Base-by-base conservation (phyloP, 805 yeast species). In the Pichia scutulata region DNA sequence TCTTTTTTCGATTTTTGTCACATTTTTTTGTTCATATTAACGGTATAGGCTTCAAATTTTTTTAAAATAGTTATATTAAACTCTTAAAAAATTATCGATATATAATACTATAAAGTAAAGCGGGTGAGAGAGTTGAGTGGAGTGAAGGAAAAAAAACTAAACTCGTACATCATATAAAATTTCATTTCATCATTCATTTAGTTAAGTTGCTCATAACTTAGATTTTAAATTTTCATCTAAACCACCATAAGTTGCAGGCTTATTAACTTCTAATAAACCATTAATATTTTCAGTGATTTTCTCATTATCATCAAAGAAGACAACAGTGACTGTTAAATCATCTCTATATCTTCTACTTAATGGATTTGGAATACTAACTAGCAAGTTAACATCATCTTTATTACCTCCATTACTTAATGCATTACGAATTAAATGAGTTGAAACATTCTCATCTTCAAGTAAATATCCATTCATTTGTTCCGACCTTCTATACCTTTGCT, bases 291-390 rank as follows among this genome's bases (percentile, higher is more conserved):
- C 70, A n/a, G 63, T 60, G 8, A 66, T 63, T 45, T 73, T 74
- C 23, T 79, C 79, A 13, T 95, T 96, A 39, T 64, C 65, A 44
- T 64, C 64, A 64, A 93, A 93, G 68, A 93, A 93, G 2, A 92
- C 88, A 23, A 93, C 99, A 3, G 97, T 89, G 6, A 90, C 97
- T 0, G 98, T 90, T 63, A 93, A 74, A 66, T 93, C 99, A 69
- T 93, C 99, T 66, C 99, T 81, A 68, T 90, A 92, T 43, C 89
- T 77, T 68, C 99, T 81, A 21, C 96, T 85, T 58, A 86, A 77
- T 2, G 98, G 97, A 18, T 89, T 79, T 19, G 98, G 98, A 48
- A 93, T 89, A 48, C 93, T 84, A 18, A 89, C 84, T 53, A 93
- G 71, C 78, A 93, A 86, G 22, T 90, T 81, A 3, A 90, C 89